Percentiles rank a stretch among this genome's conserved stretches.
Conservation (phyloP, 108 stramenopile species). For the Hondaea fermentalgiana region DNA sequence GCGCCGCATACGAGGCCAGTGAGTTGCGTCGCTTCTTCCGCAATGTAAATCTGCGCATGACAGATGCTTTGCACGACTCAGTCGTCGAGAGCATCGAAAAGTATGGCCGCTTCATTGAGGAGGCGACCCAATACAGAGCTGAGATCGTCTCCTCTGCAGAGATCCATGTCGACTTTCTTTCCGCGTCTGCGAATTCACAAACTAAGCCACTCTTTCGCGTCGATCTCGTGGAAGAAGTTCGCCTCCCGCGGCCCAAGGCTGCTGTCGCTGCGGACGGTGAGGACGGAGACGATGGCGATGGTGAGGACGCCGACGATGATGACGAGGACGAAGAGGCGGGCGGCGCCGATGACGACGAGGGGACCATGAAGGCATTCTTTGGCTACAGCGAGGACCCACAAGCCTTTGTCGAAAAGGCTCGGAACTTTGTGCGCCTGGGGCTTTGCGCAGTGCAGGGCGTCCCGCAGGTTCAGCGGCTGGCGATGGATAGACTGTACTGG, state of each 20-base stretch:
- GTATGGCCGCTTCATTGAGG: constrained; percentile 32
- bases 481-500: constrained; percentile 57
- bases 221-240: constrained; percentile 23
- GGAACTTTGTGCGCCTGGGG: background rate
- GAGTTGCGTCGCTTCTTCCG: constrained; percentile 27
- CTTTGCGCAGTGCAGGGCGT: constrained; percentile 23
- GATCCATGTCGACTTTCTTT: background rate
- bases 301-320: background rate
- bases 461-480: constrained; percentile 48
- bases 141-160: background rate
- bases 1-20: constrained; percentile 7
- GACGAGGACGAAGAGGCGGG: background rate
- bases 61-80: constrained; percentile 13
- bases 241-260: background rate
- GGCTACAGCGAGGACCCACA: background rate
- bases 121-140: constrained; percentile 29
- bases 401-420: background rate
- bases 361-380: background rate
- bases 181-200: background rate
- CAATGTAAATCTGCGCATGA: constrained; percentile 30
- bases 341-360: background rate
- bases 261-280: background rate
- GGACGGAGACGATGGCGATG: background rate
- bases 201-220: constrained; percentile 10
- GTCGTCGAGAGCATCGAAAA: constrained; percentile 1